Base-by-base conservation (phyloP, 208 protist genomes). In the Strigomonas galati region DNA sequence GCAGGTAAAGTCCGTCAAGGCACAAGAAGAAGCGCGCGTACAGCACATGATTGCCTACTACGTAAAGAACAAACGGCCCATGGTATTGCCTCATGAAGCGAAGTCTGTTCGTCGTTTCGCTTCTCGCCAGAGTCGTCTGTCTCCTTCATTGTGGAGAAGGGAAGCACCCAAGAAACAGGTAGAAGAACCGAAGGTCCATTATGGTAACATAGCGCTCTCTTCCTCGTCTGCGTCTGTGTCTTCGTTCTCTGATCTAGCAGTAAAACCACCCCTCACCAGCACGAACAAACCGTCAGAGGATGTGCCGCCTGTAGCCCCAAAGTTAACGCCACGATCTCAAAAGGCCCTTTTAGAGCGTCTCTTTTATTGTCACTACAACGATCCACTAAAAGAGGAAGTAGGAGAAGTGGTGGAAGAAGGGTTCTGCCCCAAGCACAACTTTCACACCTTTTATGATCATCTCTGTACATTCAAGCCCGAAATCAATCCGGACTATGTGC, bases 321-420 rank as follows among this genome's bases (percentile, higher is more conserved):
- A 48, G 17, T 17, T 59, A 26, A 31, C 7, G 27, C 28, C 54
- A 17, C 54, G 27, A 10, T 17, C 14, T 12, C 54, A 43, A 17
- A 10, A 37, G 9, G 7, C n/a, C 26, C 54, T 59, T 32, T 59
- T 59, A n/a, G 54, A 59, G 30, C 54, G 54, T 31, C 54, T 59
- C 26, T 59, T n/a, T n/a, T n/a, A n/a, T n/a, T n/a, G n/a, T n/a
- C n/a, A n/a, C n/a, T n/a, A 59, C 54, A 35, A 4, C 9, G 27
- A 32, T 59, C 40, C 30, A n/a, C 28, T 59, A 7, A 24, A 19
- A 19, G 14, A 55, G 21, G 51, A 55, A 55, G 17, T 19, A 19
- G 51, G 21, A 19, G 28, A 10, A 37, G 21, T 7, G 54, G 5
- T 7, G 26, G 5, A n/a, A 24, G 26, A 56, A 7, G 51, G 26